A percentile compares a stretch with the other conserved stretches of the same genome.
These are phyloP conservation scores for Microbotryum intermedium DNA, from an alignment of 1,284 basidiomycete genomes.

Conservation along the genomic window DNA sequence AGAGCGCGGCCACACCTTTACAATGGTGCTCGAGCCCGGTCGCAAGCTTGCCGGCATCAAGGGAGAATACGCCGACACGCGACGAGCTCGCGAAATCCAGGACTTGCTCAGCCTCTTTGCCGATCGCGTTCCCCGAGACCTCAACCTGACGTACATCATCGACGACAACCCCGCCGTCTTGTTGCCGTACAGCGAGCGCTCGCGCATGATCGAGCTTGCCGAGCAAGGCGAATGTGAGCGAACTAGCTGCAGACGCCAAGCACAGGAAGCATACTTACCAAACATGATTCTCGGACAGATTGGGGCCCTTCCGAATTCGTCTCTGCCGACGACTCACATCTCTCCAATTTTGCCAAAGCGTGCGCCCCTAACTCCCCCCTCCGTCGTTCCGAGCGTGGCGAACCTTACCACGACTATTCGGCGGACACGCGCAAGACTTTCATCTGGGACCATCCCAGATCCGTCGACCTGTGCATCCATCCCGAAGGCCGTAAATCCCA, in stretches of 20 bases:
- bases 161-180: slow-evolving; percentile 46
- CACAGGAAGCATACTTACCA: not conserved
- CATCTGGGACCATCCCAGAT: slow-evolving; percentile 33
- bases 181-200: slow-evolving; percentile 41
- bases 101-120: slow-evolving; percentile 39
- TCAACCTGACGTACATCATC: slow-evolving; percentile 42
- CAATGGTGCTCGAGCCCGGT: slow-evolving; percentile 25
- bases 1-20: slow-evolving; percentile 35
- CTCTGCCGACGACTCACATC: slow-evolving; percentile 21
- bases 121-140: slow-evolving; percentile 37
- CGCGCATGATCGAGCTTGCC: slow-evolving; percentile 41
- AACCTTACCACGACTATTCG: slow-evolving; percentile 22
- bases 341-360: slow-evolving; percentile 33
- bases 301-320: slow-evolving; percentile 33
- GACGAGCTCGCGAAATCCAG: slow-evolving; percentile 33
- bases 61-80: slow-evolving; percentile 26
- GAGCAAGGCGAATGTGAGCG: slow-evolving; percentile 40
- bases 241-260: not conserved
- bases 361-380: slow-evolving; percentile 32
- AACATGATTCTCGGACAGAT: slow-evolving; percentile 8
- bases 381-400: slow-evolving; percentile 29
- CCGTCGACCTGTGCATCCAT: slow-evolving; percentile 35
- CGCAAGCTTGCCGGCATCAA: slow-evolving; percentile 10
- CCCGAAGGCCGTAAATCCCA: slow-evolving; percentile 35
- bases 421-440: slow-evolving; percentile 30